Base-by-base conservation (phyloP, 306 rosid genomes). In the Rosa lucieae region DNA sequence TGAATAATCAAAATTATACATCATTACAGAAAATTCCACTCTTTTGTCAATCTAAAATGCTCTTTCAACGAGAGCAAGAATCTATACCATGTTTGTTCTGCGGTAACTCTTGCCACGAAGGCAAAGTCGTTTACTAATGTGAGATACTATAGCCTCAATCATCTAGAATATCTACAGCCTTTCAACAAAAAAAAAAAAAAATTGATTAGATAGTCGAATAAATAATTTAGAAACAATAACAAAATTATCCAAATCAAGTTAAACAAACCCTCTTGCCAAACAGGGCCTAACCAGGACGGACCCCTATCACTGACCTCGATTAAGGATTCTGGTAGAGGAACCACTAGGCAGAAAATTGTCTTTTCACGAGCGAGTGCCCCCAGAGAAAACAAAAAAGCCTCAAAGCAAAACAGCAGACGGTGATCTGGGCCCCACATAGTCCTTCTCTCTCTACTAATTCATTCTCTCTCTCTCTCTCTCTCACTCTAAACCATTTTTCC, bases 331-430 rank as follows among this genome's bases (percentile, higher is more conserved):
- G 20, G 42, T 70, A 49, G 78, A 51, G 51, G 2, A 18, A 68
- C 10, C 17, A 23, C 29, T 74, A 79, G 82, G 86, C 47, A 14
- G 10, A 63, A 74, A 81, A 61, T 63, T 4, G 92, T 84, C 83
- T 44, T 88, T 78, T 72, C 66, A 1, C 0, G 14, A 21, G 73
- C 44, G 81, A 77, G 80, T 79, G 78, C 71, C 74, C 85, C 76
- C 6, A 74, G 79, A 73, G 48, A 74, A 46, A 69, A 51, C 5
- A 37, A 49, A 47, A 55, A 18, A 44, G 14, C 70, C 70, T 39
- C 47, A 73, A 23, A 53, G 35, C 40, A 53, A 23, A 79, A 9
- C 52, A 62, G 29, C 13, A n/a, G 62, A 56, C 62, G 63, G 63
- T 58, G 63, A 58, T 58, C 32, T 21, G 63, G 62, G 63, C 32